phyloP scores from a whole-genome alignment of 148 eudicot species.

The Arctostaphylos glauca region DNA sequence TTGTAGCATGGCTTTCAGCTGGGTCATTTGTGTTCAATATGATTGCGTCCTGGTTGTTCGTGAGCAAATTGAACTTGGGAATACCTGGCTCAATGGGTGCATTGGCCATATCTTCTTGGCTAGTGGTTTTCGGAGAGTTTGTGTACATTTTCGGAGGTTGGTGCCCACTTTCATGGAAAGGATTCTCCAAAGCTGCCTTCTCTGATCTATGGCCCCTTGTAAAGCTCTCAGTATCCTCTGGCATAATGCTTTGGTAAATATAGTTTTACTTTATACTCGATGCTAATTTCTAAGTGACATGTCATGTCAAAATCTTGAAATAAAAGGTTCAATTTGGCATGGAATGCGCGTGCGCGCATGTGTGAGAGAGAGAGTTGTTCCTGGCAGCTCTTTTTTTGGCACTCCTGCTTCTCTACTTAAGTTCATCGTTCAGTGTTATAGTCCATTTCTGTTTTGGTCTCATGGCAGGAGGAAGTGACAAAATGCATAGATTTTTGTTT shows the following conservation, averaged over 20 bases:
- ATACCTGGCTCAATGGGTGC: slow-evolving; percentile 53
- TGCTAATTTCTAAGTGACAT: too few relatives aligned
- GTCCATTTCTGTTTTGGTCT: too few relatives aligned
- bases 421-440: too few relatives aligned
- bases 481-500: too few relatives aligned
- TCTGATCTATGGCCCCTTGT: slow-evolving; percentile 48
- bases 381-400: too few relatives aligned
- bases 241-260: slow-evolving; percentile 58
- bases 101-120: slow-evolving; percentile 38
- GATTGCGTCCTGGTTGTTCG: slow-evolving; percentile 52
- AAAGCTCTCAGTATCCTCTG: slow-evolving; percentile 59
- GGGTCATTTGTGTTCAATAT: slow-evolving; percentile 39
- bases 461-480: too few relatives aligned
- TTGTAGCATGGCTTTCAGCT: slow-evolving; percentile 32
- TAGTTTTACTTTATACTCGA: background rate
- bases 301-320: background rate
- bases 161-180: slow-evolving; percentile 60
- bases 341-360: too few relatives aligned
- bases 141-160: slow-evolving; percentile 58
- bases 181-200: slow-evolving; percentile 45
- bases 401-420: too few relatives aligned
- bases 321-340: too few relatives aligned
- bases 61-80: slow-evolving; percentile 35
- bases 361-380: too few relatives aligned
- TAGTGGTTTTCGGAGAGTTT: slow-evolving; percentile 43